Evolutionary conservation across 2,329 filamentous ascomycete species (phyloP), one percentile per base, ranked within the genome.

Genomic region (Capronia coronata): DNA sequence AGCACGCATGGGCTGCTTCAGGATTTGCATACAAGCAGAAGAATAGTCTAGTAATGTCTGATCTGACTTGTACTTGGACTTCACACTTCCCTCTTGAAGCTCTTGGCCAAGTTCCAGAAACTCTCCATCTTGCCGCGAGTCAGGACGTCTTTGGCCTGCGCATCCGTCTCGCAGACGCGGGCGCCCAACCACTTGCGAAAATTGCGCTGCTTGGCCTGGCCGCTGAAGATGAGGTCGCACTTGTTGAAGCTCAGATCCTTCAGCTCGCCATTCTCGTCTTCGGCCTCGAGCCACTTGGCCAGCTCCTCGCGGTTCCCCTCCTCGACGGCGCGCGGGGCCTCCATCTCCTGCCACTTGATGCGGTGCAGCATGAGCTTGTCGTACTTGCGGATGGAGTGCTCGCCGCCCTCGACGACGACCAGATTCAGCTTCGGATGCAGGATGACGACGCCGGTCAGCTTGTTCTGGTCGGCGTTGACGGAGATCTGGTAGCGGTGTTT

Each of bases 261-360:
- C 37, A 93, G 69, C 38, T 83, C 77, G 1, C 88, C 88, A 8
- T 64, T 65, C 51, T 89, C 86, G 62, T 90, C 84, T 62, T 93
- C 80, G 1, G 87, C 82, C 52, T 83, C 79, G 41, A 96, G 74
- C 88, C 89, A 96, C 38, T 74, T 66, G 14, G 82, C 80, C 40
- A 82, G 75, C 1, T 78, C 77, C 51, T 78, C 79, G 49, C 77
- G 74, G 49, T 82, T 83, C 30, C 75, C 76, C 52, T 82, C 72
- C 46, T 71, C 68, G 25, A 67, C 71, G 8, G 63, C 75, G 35
- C 80, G 75, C 0, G 89, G 83, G 2, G 82, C 82, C 0, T 80
- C 78, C 60, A 94, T 95, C 65, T 97, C 90, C 2, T 85, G 86
- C 93, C 94, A 98, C 67, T 94, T 85, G 63, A 97, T 89, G 41